A percentile compares a stretch with the other conserved stretches of the same genome.
These are phyloP conservation scores for Candida ulmi DNA, from an alignment of 805 yeast species.

Conservation along the genomic window DNA sequence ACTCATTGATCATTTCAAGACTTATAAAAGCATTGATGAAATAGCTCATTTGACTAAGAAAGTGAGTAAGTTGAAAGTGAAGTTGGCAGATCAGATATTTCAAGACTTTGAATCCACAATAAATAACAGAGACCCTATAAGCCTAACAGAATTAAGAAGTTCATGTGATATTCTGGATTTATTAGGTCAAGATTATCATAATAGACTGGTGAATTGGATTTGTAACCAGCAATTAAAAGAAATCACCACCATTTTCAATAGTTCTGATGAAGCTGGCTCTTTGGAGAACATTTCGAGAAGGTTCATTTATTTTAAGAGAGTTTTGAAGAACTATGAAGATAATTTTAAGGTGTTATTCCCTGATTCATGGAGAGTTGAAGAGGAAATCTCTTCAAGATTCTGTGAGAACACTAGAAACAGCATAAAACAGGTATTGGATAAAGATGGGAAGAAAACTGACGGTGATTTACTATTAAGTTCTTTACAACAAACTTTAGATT, in stretches of 20 bases:
- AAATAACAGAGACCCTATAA: slow-evolving; percentile 23
- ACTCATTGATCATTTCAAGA: slow-evolving; percentile 64
- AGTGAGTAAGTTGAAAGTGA: slow-evolving; percentile 53
- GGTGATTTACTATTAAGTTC: slow-evolving; percentile 65
- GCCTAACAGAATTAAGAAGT: slow-evolving; percentile 35
- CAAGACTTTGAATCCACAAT: slow-evolving; percentile 60
- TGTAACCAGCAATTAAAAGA: slow-evolving; percentile 66
- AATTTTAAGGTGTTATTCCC: slow-evolving; percentile 58
- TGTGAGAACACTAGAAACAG: slow-evolving; percentile 68
- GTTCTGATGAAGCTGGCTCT: slow-evolving; percentile 90
- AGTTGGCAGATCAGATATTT: slow-evolving; percentile 63
- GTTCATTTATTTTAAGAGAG: slow-evolving; percentile 72
- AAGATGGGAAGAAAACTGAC: slow-evolving; percentile 37
- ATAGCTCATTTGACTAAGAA: slow-evolving; percentile 59
- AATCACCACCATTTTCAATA: slow-evolving; percentile 65
- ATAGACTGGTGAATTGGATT: slow-evolving; percentile 68
- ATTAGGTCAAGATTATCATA: slow-evolving; percentile 50
- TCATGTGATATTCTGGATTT: slow-evolving; percentile 72
- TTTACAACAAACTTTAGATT: slow-evolving; percentile 73
- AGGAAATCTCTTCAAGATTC: slow-evolving; percentile 54
- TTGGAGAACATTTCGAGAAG: slow-evolving; percentile 81
- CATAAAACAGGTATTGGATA: slow-evolving; percentile 46
- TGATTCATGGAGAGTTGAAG: slow-evolving; percentile 61
- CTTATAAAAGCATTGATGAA: slow-evolving; percentile 79
- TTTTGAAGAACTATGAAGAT: slow-evolving; percentile 53